These are phyloP conservation scores for Serendipita sp. DNA, from an alignment of 768 basidiomycete species.

Conservation along the genomic window DNA sequence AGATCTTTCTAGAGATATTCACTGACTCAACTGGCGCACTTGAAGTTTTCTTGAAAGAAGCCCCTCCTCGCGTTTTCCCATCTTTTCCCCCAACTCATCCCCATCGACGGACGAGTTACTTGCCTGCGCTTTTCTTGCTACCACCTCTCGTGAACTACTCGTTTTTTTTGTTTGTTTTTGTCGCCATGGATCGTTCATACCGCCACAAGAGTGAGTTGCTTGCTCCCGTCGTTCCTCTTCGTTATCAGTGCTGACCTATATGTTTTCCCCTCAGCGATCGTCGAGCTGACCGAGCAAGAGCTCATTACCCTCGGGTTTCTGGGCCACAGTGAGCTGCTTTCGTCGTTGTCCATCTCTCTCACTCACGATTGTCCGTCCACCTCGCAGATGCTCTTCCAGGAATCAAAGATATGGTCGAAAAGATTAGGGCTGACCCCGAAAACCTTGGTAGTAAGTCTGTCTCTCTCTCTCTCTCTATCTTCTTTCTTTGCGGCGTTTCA, in stretches of 20 bases:
- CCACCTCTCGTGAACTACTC: too few species aligned
- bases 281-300: constrained; percentile 16
- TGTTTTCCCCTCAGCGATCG: constrained; percentile 12
- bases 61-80: too few species aligned
- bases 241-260: constrained; percentile 5
- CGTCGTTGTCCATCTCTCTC: constrained; percentile 16
- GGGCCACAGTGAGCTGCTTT: constrained; percentile 17
- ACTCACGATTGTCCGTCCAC: constrained; percentile 16
- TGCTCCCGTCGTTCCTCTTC: constrained; percentile 3
- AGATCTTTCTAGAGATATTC: too few species aligned
- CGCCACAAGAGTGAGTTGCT: background rate
- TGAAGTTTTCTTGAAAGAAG: too few species aligned
- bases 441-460: constrained; percentile 15
- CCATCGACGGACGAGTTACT: too few species aligned
- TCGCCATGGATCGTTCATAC: too few species aligned
- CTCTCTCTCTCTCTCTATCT: constrained; percentile 15
- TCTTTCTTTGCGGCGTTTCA: too few species aligned
- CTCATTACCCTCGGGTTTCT: constrained; percentile 15
- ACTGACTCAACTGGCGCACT: too few species aligned
- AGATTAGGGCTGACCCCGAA: constrained; percentile 11
- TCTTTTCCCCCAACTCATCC: too few species aligned
- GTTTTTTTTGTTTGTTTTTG: too few species aligned
- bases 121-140: too few species aligned
- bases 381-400: constrained; percentile 18
- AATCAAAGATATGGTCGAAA: constrained; percentile 16